phyloP scores from a whole-genome alignment of 2,329 filamentous ascomycete species.

The Ilyonectria destructans region DNA sequence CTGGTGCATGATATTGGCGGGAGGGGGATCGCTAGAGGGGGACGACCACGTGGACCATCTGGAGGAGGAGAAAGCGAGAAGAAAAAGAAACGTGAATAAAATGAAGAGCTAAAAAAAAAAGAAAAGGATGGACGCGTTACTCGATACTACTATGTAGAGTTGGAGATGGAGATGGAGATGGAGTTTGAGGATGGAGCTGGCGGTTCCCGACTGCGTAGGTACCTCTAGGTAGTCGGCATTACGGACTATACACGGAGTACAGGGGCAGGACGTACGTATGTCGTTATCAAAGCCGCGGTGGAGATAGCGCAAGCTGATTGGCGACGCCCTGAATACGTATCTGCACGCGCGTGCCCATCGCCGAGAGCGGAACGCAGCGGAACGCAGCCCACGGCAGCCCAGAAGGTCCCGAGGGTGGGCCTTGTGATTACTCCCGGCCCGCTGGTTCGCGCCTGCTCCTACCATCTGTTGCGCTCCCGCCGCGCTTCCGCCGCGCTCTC shows the following conservation, averaged over 20 bases:
- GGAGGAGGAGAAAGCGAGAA: neutral
- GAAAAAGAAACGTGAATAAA: neutral
- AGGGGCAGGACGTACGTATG: slow-evolving; percentile 4
- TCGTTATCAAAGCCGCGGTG: slow-evolving; percentile 20
- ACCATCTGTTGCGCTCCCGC: neutral
- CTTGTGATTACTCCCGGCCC: slow-evolving; percentile 35
- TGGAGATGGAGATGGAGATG: neutral
- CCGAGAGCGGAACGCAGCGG: slow-evolving; percentile 43
- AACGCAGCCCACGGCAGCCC: slow-evolving; percentile 22
- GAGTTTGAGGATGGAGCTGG: neutral
- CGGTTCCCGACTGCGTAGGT: neutral
- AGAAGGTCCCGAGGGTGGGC: slow-evolving; percentile 33
- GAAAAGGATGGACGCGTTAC: slow-evolving; percentile 16
- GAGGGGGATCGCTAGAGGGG: neutral
- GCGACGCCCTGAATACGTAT: slow-evolving; percentile 25
- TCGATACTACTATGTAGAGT: no score
- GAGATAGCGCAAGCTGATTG: slow-evolving; percentile 1
- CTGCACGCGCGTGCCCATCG: slow-evolving; percentile 20
- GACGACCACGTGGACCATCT: slow-evolving; percentile 15
- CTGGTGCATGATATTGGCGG: slow-evolving; percentile 45
- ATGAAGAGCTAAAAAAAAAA: neutral
- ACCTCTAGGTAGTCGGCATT: neutral
- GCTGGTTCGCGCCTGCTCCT: slow-evolving; percentile 10
- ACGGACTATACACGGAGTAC: neutral
- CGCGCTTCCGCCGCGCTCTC: neutral